A percentile compares a stretch with the other conserved stretches of the same genome.
These are phyloP conservation scores for Lunularia cruciata DNA, from an alignment of 225 moss, liverwort and hornwort genomes.

Conservation along the genomic window DNA sequence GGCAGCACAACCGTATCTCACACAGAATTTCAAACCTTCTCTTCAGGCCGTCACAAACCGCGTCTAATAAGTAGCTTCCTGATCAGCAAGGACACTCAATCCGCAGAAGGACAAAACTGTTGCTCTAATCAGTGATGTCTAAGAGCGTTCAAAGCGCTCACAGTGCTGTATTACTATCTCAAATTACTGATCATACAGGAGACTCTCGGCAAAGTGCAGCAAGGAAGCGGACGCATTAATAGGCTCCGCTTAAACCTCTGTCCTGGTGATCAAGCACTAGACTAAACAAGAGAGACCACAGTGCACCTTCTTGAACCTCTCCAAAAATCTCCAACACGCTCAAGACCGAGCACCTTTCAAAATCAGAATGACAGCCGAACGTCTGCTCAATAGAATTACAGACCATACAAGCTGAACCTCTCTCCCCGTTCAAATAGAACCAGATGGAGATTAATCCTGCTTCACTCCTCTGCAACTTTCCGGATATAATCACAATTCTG, in stretches of 20 bases:
- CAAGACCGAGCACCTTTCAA: neutral
- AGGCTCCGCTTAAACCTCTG: neutral
- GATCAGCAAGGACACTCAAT: no score
- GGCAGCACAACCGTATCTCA: no score
- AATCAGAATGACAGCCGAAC: no score
- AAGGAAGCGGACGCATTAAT: neutral
- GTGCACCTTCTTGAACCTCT: neutral
- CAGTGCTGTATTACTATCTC: neutral
- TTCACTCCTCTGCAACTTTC: no score
- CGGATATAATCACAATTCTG: no score
- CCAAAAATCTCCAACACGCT: neutral
- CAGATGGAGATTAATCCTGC: no score
- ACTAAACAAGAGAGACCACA: neutral
- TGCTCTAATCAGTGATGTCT: neutral
- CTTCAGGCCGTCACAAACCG: no score
- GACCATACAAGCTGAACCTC: no score
- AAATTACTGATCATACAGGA: neutral
- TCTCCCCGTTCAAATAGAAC: no score
- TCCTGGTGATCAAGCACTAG: neutral
- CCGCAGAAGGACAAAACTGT: neutral
- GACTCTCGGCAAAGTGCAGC: neutral
- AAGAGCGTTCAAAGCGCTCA: neutral
- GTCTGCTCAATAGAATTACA: no score
- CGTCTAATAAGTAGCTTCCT: no score
- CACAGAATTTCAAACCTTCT: no score